Conservation (phyloP, 306 rosid species). For the Lotus japonicus region DNA sequence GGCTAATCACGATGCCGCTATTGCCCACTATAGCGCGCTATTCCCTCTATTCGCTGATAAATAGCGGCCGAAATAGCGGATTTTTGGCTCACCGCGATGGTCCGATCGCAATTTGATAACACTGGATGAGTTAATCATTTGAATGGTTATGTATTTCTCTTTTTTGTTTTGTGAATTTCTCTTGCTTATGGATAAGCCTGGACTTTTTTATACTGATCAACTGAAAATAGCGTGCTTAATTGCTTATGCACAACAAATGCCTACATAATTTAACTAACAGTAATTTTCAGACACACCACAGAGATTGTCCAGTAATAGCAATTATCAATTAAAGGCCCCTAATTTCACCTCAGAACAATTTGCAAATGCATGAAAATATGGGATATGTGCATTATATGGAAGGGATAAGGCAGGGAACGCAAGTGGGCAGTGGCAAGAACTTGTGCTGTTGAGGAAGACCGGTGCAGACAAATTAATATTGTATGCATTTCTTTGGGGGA, state of each 20-base stretch:
- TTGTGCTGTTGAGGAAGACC: not conserved
- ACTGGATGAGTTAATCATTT: not conserved
- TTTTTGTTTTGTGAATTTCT: not conserved
- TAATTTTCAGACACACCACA: not conserved
- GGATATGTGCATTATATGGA: not conserved
- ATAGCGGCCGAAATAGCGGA: no score
- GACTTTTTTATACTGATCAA: not conserved
- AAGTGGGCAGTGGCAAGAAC: not conserved
- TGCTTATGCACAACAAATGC: not conserved
- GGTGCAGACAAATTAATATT: not conserved
- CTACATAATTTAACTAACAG: not conserved
- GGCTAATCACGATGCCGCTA: no score
- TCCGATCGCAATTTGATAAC: no score
- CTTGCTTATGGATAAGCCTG: not conserved
- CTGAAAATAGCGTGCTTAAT: not conserved
- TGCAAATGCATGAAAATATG: not conserved
- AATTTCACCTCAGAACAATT: not conserved
- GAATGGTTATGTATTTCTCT: not conserved
- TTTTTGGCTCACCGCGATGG: no score
- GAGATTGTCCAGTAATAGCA: not conserved
- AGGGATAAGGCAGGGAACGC: not conserved
- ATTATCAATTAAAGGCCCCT: not conserved
- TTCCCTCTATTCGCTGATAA: no score
- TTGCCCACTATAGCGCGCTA: no score
- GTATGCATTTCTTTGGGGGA: not conserved